These are phyloP conservation scores for Protostelium mycophagum DNA, from an alignment of 78 protist species.

Conservation along the genomic window DNA sequence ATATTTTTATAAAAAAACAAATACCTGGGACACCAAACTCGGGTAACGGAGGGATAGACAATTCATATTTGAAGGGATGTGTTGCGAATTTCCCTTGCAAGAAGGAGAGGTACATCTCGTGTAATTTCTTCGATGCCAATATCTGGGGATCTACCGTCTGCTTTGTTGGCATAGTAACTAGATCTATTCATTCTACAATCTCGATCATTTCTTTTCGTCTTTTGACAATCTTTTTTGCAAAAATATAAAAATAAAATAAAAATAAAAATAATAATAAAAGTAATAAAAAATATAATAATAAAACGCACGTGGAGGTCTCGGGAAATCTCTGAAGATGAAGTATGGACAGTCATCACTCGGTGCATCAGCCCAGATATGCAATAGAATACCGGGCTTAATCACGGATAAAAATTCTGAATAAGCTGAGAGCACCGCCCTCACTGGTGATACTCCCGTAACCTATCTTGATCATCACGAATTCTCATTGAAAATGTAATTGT, in stretches of 20 bases:
- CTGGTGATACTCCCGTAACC: not conserved
- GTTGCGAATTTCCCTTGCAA: not conserved
- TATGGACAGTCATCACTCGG: not conserved
- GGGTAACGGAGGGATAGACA: not conserved
- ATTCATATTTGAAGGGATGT: not conserved
- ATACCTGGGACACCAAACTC: not conserved
- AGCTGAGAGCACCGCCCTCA: not conserved
- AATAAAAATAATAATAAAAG: no score
- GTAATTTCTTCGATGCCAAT: not conserved
- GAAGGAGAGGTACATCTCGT: conserved; percentile 1
- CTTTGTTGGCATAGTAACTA: no score
- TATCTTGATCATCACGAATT: not conserved
- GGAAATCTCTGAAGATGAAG: not conserved
- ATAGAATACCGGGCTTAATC: not conserved
- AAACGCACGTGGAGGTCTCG: not conserved
- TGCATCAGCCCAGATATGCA: not conserved
- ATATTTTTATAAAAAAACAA: no score
- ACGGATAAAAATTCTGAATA: not conserved
- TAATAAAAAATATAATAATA: no score
- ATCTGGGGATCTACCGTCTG: not conserved
- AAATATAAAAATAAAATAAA: no score
- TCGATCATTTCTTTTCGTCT: no score
- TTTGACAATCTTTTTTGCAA: no score
- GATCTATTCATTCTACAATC: no score
- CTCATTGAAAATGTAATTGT: not conserved